Evolutionary conservation across 108 stramenopile genomes (phyloP).

Genomic region (Pseudonitzschia delicatissima): DNA sequence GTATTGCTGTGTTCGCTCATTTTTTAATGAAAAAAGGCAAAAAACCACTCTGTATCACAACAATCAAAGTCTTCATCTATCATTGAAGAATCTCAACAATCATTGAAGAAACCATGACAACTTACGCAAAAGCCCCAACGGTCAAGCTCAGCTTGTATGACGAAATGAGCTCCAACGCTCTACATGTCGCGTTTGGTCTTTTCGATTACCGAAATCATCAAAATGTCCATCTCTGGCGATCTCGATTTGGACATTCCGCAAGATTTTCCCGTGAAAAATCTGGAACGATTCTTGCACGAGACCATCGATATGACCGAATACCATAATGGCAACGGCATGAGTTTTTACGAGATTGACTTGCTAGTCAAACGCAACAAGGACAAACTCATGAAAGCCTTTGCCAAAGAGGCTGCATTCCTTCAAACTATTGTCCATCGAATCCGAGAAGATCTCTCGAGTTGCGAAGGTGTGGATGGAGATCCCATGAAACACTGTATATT

Average conservation of each 20-base stretch:
- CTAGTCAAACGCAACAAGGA: not conserved
- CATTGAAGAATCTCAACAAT: no score
- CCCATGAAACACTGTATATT: not conserved
- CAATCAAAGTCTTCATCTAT: no score
- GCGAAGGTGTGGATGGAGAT: not conserved
- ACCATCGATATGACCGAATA: not conserved
- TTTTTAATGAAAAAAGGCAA: no score
- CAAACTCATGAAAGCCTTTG: not conserved
- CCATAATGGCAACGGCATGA: not conserved
- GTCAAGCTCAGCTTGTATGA: constrained; percentile 1
- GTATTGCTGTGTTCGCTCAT: no score
- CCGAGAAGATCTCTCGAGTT: not conserved
- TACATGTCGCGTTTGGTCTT: not conserved
- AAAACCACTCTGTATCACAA: no score
- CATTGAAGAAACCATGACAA: no score
- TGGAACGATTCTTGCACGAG: not conserved
- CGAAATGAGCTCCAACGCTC: not conserved
- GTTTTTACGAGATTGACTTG: not conserved
- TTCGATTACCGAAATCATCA: not conserved
- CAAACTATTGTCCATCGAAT: no score
- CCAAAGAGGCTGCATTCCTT: no score
- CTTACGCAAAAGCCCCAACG: not conserved
- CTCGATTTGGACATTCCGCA: not conserved
- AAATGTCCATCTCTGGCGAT: not conserved
- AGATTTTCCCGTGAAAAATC: not conserved